Conservation (phyloP, 2,329 filamentous ascomycete genomes). For the Alternaria conjuncta region DNA sequence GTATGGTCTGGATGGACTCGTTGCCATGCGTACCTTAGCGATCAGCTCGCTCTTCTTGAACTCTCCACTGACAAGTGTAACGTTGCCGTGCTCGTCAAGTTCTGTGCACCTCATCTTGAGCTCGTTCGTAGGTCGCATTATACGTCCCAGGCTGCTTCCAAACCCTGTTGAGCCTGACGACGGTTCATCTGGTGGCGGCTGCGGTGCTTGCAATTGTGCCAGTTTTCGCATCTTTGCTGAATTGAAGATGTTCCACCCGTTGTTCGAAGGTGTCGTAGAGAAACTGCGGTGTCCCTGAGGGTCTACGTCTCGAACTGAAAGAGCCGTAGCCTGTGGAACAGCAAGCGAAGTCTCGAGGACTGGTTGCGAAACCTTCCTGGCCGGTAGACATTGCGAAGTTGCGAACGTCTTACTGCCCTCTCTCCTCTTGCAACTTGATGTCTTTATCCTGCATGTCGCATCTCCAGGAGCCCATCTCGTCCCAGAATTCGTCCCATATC, state of each 20-base stretch:
- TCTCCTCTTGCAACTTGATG: not conserved
- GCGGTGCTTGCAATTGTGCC: constrained; percentile 64
- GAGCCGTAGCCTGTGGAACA: not conserved
- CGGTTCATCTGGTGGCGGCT: constrained; percentile 64
- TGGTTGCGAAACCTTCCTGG: not conserved
- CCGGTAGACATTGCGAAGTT: constrained; percentile 7
- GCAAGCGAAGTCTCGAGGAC: constrained; percentile 1
- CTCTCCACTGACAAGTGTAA: constrained; percentile 90
- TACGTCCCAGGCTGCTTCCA: constrained; percentile 64
- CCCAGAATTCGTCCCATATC: constrained; percentile 16
- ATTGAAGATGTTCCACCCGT: constrained; percentile 35
- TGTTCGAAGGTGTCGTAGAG: constrained; percentile 15
- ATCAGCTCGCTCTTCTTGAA: constrained; percentile 98
- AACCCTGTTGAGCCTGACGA: constrained; percentile 49
- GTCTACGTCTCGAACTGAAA: not conserved
- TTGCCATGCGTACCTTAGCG: constrained; percentile 69
- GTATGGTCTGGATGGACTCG: accelerated
- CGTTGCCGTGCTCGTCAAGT: constrained; percentile 88
- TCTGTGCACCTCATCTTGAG: constrained; percentile 91
- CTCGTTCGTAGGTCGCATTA: constrained; percentile 81
- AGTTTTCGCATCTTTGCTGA: constrained; percentile 42
- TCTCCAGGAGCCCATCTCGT: not conserved
- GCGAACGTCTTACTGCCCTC: constrained; percentile 3
- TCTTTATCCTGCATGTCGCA: constrained; percentile 1
- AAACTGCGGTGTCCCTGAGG: constrained; percentile 4